Evolutionary conservation across 1,284 basidiomycete species (phyloP).

Genomic region (Acaromyces ingoldii): DNA sequence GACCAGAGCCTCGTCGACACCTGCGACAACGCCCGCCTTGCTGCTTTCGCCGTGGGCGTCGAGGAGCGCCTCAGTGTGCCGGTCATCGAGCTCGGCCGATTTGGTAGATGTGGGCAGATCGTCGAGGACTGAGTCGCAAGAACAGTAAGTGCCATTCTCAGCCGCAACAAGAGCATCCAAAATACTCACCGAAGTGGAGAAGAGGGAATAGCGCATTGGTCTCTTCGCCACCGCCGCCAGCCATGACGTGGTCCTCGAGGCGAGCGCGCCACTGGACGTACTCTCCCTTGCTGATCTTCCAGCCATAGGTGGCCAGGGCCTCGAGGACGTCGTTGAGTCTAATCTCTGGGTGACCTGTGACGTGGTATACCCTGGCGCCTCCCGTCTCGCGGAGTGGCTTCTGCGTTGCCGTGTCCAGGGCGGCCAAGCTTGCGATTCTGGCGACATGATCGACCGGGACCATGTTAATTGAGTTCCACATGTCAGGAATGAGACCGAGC

Average conservation of each 20-base stretch:
- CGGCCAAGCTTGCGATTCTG: conserved; percentile 61
- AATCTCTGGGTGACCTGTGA: conserved; percentile 78
- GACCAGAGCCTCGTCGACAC: conserved; percentile 72
- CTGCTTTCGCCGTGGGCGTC: conserved; percentile 54
- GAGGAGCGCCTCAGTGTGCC: conserved; percentile 70
- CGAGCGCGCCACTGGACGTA: conserved; percentile 87
- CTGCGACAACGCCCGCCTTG: conserved; percentile 55
- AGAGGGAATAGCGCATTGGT: conserved; percentile 97
- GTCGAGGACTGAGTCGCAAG: conserved; percentile 83
- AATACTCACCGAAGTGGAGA: conserved; percentile 10
- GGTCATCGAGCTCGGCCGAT: conserved; percentile 83
- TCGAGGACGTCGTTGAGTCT: conserved; percentile 86
- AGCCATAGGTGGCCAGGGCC: conserved; percentile 74
- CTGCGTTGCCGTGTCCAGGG: conserved; percentile 20
- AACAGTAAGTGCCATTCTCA: neutral
- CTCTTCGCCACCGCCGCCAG: conserved; percentile 55
- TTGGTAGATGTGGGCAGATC: conserved; percentile 96
- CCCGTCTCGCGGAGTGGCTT: conserved; percentile 59
- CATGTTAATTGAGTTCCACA: conserved; percentile 98
- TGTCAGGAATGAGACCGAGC: conserved; percentile 89
- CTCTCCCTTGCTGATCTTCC: conserved; percentile 70
- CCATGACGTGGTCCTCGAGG: conserved; percentile 89
- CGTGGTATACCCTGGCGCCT: conserved; percentile 70
- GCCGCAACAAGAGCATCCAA: too few relatives aligned
- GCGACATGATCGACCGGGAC: conserved; percentile 97